These are phyloP conservation scores for Alternaria viburni DNA, from an alignment of 2,329 filamentous ascomycete species.

Conservation along the genomic window DNA sequence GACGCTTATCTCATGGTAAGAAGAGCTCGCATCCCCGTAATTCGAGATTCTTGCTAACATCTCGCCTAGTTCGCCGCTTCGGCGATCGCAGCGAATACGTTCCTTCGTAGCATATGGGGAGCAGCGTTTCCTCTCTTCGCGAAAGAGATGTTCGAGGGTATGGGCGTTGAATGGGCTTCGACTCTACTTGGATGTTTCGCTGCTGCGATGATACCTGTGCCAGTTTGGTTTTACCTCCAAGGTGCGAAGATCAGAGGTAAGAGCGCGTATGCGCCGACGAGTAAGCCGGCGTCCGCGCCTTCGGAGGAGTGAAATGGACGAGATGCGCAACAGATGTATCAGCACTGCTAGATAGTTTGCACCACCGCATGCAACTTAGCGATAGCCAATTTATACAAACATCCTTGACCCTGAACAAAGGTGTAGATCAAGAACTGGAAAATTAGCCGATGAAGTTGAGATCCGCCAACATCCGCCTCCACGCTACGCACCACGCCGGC, in stretches of 20 bases:
- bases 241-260: slow-evolving; percentile 54
- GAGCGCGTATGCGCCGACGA: slow-evolving; percentile 53
- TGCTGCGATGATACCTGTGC: slow-evolving; percentile 53
- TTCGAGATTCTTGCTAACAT: slow-evolving; percentile 12
- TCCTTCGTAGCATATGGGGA: slow-evolving; percentile 59
- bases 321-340: no score
- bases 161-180: slow-evolving; percentile 57
- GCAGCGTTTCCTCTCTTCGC: slow-evolving; percentile 62
- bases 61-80: slow-evolving; percentile 55
- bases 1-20: slow-evolving; percentile 62
- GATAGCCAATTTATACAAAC: not conserved
- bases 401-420: not conserved
- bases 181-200: slow-evolving; percentile 55
- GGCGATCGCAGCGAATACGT: slow-evolving; percentile 63
- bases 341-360: fast-evolving
- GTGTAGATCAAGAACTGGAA: not conserved
- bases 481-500: not conserved
- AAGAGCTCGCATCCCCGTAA: not conserved
- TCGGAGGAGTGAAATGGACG: not conserved
- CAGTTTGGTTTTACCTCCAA: slow-evolving; percentile 52
- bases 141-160: slow-evolving; percentile 61
- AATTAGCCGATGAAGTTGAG: not conserved
- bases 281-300: slow-evolving; percentile 17
- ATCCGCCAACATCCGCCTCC: not conserved
- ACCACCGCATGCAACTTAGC: not conserved